Conservation (phyloP, 2,329 filamentous ascomycete species). For the Grosmannia huntii region DNA sequence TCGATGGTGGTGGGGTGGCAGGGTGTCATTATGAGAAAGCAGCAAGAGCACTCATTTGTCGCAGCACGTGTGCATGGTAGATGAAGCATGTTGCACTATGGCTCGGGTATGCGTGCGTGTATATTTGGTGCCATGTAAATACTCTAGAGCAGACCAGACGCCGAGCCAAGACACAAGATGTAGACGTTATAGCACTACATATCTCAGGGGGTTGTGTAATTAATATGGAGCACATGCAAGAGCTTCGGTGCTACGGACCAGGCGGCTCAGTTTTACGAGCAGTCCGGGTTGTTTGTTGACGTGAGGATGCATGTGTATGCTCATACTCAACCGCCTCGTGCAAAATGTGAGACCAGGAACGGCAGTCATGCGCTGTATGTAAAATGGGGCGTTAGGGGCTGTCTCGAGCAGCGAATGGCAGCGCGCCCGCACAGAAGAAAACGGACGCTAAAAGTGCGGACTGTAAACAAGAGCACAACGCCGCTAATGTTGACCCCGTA, state of each 20-base stretch:
- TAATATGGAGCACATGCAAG: too few species aligned
- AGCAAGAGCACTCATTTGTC: too few species aligned
- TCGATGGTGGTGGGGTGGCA: background rate
- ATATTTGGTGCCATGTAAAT: too few species aligned
- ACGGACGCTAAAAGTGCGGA: background rate
- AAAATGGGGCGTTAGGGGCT: background rate
- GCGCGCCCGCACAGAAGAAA: background rate
- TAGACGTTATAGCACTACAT: too few species aligned
- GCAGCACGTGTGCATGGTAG: too few species aligned
- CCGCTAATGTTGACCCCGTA: slow-evolving; percentile 14
- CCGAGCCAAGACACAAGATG: too few species aligned
- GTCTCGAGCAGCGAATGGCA: background rate
- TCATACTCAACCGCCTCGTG: background rate
- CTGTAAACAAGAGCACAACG: slow-evolving; percentile 3
- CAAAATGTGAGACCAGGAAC: background rate
- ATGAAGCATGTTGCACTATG: too few species aligned
- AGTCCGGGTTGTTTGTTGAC: background rate
- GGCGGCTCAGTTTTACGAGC: background rate
- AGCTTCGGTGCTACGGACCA: too few species aligned
- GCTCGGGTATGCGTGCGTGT: too few species aligned
- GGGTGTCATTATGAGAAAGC: background rate
- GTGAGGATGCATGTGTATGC: background rate
- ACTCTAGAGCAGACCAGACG: too few species aligned
- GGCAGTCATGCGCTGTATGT: background rate
- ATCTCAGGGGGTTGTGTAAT: too few species aligned